Evolutionary conservation across 2,329 filamentous ascomycete genomes (phyloP), one percentile per base, ranked within the genome.

Genomic region (Cucurbitaria berberidis): DNA sequence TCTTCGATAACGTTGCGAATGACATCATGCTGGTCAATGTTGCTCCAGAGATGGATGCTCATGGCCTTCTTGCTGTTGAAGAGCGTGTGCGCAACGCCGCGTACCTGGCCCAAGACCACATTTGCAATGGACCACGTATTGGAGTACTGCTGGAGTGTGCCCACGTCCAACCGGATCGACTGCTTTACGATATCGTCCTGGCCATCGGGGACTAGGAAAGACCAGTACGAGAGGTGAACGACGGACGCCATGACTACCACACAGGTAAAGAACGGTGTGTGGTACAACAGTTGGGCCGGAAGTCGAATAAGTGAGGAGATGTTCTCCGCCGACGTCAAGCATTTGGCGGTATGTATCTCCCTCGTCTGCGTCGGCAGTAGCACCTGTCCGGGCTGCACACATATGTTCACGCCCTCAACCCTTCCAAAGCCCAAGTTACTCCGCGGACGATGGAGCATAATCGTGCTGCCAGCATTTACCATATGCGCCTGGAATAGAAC

Each of bases 401-500:
- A 91, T 1, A 87, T 86, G 21, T 83, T 89, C 5, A 77, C 70
- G 21, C 73, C 70, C 43, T 74, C 68, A 6, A 76, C 73, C 2
- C 65, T 35, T 3, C 69, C 72, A 34, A 73, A 74, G 36, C 74
- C 67, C 19, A 77, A 53, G 55, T 76, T 70, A 60, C 76, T 64
- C 48, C 77, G 62, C 55, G 75, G 64, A 50, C 77, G 49, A 60
- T 90, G 74, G 27, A 76, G 63, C 65, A 76, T 73, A 46, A 77
- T 76, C 13, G 71, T 73, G 60, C 66, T 70, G 21, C 74, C 74
- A 5, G 54, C 59, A 27, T 69, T 81, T 65, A 96, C 90, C 85
- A 96, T 93, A 58, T 90, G 88, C 0, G 90, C 92, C 72, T 96
- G 91, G 76, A 96, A 96, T 75, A 96, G 87, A 83, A 96, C 89